Percentiles rank a stretch among this genome's conserved stretches.
Conservation (phyloP, 441 rosid genomes). For the Corymbia calophylla region DNA sequence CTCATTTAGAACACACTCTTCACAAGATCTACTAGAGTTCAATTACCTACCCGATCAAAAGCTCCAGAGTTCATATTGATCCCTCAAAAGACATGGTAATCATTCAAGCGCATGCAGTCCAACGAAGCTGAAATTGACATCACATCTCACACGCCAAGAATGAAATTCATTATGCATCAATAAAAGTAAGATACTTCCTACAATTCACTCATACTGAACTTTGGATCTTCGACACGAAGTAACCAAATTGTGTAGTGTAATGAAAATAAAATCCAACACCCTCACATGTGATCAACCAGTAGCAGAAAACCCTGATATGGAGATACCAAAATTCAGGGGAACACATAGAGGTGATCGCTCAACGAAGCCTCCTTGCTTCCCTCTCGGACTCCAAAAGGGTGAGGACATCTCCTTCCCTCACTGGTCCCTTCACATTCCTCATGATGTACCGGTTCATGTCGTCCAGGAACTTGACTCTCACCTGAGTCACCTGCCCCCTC, state of each 20-base stretch:
- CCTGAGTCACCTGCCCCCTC: constrained; percentile 11
- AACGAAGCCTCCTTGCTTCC: constrained; percentile 12
- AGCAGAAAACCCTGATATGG: neutral
- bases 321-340: neutral
- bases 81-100: neutral
- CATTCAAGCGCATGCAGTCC: neutral
- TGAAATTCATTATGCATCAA: neutral
- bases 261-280: neutral
- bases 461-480: constrained; percentile 9
- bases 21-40: neutral
- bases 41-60: neutral
- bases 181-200: neutral
- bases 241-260: neutral
- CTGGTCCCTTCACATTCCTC: constrained; percentile 9
- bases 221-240: neutral
- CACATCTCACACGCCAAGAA: neutral
- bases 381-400: constrained; percentile 9
- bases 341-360: neutral
- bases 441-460: constrained; percentile 6
- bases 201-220: neutral
- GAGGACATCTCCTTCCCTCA: constrained; percentile 6
- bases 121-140: neutral
- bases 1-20: neutral
- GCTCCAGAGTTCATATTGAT: neutral
- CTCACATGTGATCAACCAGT: neutral